Base-by-base conservation (phyloP, 352 stramenopile genomes). In the Globisporangium sylvaticum region DNA sequence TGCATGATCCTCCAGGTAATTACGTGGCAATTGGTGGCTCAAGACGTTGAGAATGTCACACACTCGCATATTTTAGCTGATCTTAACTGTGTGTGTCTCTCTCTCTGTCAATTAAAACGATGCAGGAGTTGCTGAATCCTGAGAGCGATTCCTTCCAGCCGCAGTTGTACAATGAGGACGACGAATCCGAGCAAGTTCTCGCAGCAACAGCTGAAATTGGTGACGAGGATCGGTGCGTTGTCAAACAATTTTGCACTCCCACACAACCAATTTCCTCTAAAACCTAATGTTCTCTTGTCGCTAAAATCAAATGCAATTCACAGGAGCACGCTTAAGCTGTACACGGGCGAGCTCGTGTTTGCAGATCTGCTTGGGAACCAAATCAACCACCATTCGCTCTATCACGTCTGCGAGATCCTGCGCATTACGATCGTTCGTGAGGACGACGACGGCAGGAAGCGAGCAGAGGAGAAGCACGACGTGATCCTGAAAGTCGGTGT, bases 321-420 rank as follows among this genome's bases (percentile, higher is more conserved):
- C 53, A 87, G 76, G 29, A 77, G 69, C 4, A 81, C 58, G 12
- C 62, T 91, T 12, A 90, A 90, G 44, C 64, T 93, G 39, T 69
- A 91, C 69, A 83, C 66, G 3, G 87, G 87, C 6, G 84, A 95
- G 44, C 73, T 95, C 46, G 73, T 95, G 24, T 75, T 93, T n/a
- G 83, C 80, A 1, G 87, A 95, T 64, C 75, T 91, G 27, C 78
- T 75, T 1, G 74, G 78, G 3, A 77, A 78, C 29, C 71, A 73
- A 20, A 81, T 88, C 39, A 83, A 94, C 56, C 82, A 93, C 66
- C 88, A 87, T 54, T 66, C 93, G 20, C 56, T 93, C 18, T 95
- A 91, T 59, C 75, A 92, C 32, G 84, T 95, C 4, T 93, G 84
- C 66, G 82, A 95, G 69, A 91, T 95, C 48, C 29, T 92, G n/a